Evolutionary conservation across 2,329 filamentous ascomycete species (phyloP), one percentile per base, ranked within the genome.

Genomic region (Blastomyces parvus): DNA sequence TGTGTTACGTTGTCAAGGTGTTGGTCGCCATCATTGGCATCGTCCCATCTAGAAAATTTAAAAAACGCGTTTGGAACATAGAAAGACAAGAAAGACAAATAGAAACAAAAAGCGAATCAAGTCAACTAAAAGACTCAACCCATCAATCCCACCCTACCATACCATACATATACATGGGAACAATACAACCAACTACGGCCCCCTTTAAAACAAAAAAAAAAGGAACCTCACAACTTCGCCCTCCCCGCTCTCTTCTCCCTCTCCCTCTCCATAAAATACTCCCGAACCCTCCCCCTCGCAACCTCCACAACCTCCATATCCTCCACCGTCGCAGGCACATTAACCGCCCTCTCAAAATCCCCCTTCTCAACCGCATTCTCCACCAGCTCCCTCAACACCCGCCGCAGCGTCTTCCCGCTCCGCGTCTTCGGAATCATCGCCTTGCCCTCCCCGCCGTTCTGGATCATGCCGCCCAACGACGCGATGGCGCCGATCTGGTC

Each of bases 371-470:
- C 85, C 0, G 85, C 91, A 71, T 95, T 90, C 78, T 97, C 92
- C 19, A 96, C 78, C 67, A 97, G 77, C 77, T 96, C 90, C 40
- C 90, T 82, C 73, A 97, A 77, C 40, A 96, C 90, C 30, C 92
- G 81, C 3, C 92, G 82, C 64, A 97, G 76, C 4, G 91, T 96
- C 82, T 97, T 97, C 36, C 93, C 93, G n/a, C 88, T 91, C 36
- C 92, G 79, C 19, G 93, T 97, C 79, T 92, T 92, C 6, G 93
- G 92, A 61, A 97, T 96, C 82, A 96, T 92, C 19, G 87, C 87
- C 67, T 86, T 86, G 48, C 90, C 90, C 64, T 30, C 25, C 7
- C 59, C 59, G 46, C 44, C 33, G 17, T 1, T 19, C 67, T 91
- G 89, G 61, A 96, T 88, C 70, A 96, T 88, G 1, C 92, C 92